Base-by-base conservation (phyloP, 2,329 filamentous ascomycete genomes). In the Calycina herbarum region DNA sequence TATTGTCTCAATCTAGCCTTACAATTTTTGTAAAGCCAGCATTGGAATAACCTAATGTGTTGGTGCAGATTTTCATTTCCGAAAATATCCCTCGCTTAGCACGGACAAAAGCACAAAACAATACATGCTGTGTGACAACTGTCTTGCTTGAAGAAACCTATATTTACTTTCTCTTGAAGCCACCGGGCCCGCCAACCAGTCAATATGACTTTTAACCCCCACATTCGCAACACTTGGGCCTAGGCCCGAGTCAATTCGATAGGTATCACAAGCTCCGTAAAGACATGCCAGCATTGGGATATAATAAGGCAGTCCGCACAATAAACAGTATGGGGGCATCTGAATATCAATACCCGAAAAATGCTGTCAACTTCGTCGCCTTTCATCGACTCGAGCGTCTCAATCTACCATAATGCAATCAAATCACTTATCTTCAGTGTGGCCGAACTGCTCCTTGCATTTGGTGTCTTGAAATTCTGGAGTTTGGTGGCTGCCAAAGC, bases 401-500 rank as follows among this genome's bases (percentile, higher is more conserved):
- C 60, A 5, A 20, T 62, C 5, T 29, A 63, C 11, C 56, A 63
- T 48, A 63, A 63, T 59, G 62, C 62, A 15, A 33, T 63, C 13
- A 63, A 63, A 51, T 54, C 62, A 6, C 62, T 63, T 7, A 59
- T 63, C 20, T 63, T 63, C 56, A 42, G 54, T 29, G 33, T 33
- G 11, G 54, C 62, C n/a, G 17, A 59, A 5, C 42, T 63, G 24
- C 42, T 63, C 15, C 38, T 63, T n/a, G 62, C 54, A 15, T 48
- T 63, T 20, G 40, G 45, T 17, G 54, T 63, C 11, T 59, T 35
- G 13, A 58, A 59, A 33, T 59, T 29, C 15, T 63, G 45, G 20
- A 51, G 62, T 27, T 42, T 63, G 11, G 15, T 63, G 17, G 62
- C 62, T 10, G 45, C 62, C 10, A 59, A 35, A 11, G 33, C 29